Evolutionary conservation across 768 basidiomycete species (phyloP).

Genomic region (Naganishia vaughanmartiniae): DNA sequence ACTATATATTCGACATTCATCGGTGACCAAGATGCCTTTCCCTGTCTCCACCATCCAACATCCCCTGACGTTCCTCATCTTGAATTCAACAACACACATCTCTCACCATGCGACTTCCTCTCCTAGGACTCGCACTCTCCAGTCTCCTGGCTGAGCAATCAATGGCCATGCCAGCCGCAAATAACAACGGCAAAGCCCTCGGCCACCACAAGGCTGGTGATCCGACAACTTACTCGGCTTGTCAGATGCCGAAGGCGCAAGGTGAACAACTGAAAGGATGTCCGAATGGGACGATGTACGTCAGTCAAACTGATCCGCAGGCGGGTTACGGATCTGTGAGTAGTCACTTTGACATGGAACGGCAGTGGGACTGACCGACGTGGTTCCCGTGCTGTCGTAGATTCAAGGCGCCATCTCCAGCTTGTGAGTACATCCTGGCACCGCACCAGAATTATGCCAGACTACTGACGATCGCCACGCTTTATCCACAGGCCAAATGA

Average conservation of each 20-base stretch:
- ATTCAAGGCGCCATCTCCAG: conserved; percentile 62
- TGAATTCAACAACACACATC: neutral
- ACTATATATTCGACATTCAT: too few species aligned
- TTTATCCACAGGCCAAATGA: neutral
- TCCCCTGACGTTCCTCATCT: neutral
- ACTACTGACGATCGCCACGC: neutral
- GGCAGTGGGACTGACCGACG: conserved; percentile 52
- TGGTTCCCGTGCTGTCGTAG: neutral
- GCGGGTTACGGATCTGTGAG: conserved; percentile 45
- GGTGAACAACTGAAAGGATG: conserved; percentile 57
- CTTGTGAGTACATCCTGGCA: conserved; percentile 54
- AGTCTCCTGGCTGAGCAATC: too few species aligned
- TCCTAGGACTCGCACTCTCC: neutral
- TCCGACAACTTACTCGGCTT: conserved; percentile 19
- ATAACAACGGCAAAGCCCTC: neutral
- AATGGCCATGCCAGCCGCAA: neutral
- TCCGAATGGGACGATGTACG: conserved; percentile 62
- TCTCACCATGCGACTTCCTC: conserved; percentile 2
- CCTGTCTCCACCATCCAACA: neutral
- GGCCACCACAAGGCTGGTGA: neutral
- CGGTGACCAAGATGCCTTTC: neutral
- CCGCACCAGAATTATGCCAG: neutral
- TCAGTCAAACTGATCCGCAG: conserved; percentile 57
- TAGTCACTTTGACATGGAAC: neutral
- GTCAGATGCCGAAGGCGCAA: conserved; percentile 30